phyloP scores from a whole-genome alignment of 2,329 filamentous ascomycete species.

The Cladorrhinum sp. region DNA sequence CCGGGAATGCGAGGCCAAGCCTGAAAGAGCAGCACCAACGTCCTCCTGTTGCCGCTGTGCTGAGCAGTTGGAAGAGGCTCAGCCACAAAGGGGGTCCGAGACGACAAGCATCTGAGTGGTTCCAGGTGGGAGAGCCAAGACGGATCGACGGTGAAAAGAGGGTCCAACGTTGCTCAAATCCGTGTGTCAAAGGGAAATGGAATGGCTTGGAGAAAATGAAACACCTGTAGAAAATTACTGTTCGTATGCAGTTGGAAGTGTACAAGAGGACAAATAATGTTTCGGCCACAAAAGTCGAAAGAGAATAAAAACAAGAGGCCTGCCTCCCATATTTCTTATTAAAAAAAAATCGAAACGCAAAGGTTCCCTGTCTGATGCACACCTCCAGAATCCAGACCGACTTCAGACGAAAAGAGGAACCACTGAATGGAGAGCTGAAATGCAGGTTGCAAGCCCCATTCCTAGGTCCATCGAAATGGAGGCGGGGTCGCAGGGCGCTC shows the following conservation, averaged over 20 bases:
- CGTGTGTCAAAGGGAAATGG: conserved; percentile 1
- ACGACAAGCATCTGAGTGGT: conserved; percentile 17
- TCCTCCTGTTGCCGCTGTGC: conserved; percentile 17
- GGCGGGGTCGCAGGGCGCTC: not conserved
- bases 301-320: not conserved
- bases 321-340: not conserved
- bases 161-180: not conserved
- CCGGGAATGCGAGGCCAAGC: conserved; percentile 5
- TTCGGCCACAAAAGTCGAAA: not conserved
- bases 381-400: no score
- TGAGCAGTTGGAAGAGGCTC: conserved; percentile 10
- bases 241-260: not conserved
- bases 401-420: not conserved
- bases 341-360: not conserved
- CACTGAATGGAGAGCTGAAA: not conserved
- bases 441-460: not conserved
- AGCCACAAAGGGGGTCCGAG: conserved; percentile 22
- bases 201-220: conserved; percentile 6
- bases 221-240: conserved; percentile 1
- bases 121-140: conserved; percentile 16
- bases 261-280: not conserved
- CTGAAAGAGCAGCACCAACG: not conserved
- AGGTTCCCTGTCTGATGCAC: not conserved
- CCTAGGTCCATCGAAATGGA: not conserved
- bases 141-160: conserved; percentile 12